Percentiles rank a stretch among this genome's conserved stretches.
phyloP scores from a whole-genome alignment of 1,284 basidiomycete species.

The Rhodotorula sp. region DNA sequence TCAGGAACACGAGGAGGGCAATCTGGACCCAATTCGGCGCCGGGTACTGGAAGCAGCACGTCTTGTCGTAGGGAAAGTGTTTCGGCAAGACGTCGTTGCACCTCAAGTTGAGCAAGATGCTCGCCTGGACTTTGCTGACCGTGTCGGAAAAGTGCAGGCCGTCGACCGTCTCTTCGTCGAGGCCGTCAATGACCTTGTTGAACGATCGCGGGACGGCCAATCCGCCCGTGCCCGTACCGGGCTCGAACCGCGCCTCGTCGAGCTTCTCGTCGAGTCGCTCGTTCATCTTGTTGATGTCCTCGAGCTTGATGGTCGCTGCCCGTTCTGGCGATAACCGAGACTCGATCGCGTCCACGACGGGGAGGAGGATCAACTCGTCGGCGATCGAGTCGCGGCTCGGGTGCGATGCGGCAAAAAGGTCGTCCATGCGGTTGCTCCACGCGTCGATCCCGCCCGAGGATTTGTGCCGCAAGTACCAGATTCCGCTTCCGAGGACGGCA shows the following conservation, averaged over 20 bases:
- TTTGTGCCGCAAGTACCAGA: constrained; percentile 81
- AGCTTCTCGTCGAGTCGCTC: constrained; percentile 64
- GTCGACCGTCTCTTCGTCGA: constrained; percentile 63
- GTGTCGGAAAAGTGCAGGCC: constrained; percentile 74
- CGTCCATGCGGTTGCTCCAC: constrained; percentile 72
- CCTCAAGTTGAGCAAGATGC: constrained; percentile 72
- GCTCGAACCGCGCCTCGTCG: constrained; percentile 3
- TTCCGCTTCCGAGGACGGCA: constrained; percentile 75
- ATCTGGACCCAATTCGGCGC: constrained; percentile 63
- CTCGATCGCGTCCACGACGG: constrained; percentile 65
- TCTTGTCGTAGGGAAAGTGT: constrained; percentile 69
- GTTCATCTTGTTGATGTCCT: constrained; percentile 60
- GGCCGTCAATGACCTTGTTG: constrained; percentile 39
- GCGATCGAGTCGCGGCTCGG: constrained; percentile 54
- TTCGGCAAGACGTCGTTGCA: constrained; percentile 75
- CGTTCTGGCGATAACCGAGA: constrained; percentile 65
- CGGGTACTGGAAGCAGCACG: constrained; percentile 78
- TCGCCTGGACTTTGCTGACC: constrained; percentile 68
- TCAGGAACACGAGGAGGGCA: constrained; percentile 57
- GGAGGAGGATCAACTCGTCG: constrained; percentile 71
- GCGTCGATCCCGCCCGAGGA: constrained; percentile 68
- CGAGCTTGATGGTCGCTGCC: constrained; percentile 49
- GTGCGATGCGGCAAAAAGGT: constrained; percentile 59
- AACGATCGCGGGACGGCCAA: constrained; percentile 34
- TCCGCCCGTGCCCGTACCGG: background rate